Evolutionary conservation across 2,329 filamentous ascomycete species (phyloP), one percentile per base, ranked within the genome.

Genomic region (Cladosporium sp.): DNA sequence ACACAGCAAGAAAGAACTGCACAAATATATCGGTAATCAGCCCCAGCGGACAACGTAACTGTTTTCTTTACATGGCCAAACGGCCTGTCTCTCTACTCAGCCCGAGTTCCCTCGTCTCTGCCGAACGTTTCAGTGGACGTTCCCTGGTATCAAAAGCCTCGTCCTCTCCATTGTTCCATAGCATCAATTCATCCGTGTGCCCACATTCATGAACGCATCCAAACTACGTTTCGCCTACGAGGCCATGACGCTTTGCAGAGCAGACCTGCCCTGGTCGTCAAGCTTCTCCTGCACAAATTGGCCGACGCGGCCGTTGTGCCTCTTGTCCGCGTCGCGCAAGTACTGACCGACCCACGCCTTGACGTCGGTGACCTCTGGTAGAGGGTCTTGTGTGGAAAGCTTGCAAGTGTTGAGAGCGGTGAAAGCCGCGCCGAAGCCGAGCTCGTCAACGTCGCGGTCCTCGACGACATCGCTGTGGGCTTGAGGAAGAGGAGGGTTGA

Each of bases 341-440:
- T 92, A 93, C 69, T 85, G 81, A 64, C 90, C 84, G n/a, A 97
- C 93, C 94, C 94, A 99, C 11, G 76, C 78, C 76, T 90, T 90
- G 62, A 92, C 91, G 63, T 93, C 89, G 5, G 87, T 85, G 16
- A 97, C 88, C 67, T 97, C 91, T 0, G 93, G 90, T 82, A 93
- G 98, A 23, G 93, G 90, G 76, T 98, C 95, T 60, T 84, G 85
- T 1, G 86, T 80, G 4, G 87, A 82, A 66, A 88, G 88, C 76
- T 90, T 92, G 81, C 94, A 95, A 0, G 94, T 97, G 80, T 94
- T 96, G 68, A 99, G 85, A 34, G 91, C 89, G 0, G 95, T 98
- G 79, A 96, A 99, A 10, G 93, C 94, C 69, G 97, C 89, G 28
- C 95, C 95, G 74, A 99, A 99, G 30, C 92, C 90, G 70, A 97